Evolutionary conservation across 116 monocot genomes (phyloP).

Genomic region (Posidonia oceanica): DNA sequence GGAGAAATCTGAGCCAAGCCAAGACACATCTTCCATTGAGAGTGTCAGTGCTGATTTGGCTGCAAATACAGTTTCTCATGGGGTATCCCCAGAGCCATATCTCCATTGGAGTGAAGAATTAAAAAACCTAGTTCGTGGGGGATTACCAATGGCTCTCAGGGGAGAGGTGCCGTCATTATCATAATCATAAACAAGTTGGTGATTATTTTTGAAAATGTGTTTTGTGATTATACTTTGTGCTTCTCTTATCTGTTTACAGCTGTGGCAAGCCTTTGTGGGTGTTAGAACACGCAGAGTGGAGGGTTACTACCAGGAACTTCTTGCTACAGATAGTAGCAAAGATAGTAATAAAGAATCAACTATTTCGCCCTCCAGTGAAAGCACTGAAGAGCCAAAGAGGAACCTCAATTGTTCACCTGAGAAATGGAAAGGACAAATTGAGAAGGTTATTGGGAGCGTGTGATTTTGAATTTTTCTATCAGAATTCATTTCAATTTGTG

Average conservation of each 20-base stretch:
- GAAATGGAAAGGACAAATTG: slow-evolving; percentile 95
- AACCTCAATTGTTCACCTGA: slow-evolving; percentile 24
- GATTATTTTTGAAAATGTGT: not conserved
- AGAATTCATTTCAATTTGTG: not conserved
- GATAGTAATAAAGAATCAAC: slow-evolving; percentile 13
- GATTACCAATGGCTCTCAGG: slow-evolving; percentile 91
- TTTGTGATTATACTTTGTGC: slow-evolving; percentile 5
- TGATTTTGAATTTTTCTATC: not conserved
- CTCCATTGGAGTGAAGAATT: slow-evolving; percentile 73
- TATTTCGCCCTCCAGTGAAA: slow-evolving; percentile 10
- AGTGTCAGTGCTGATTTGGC: slow-evolving; percentile 17
- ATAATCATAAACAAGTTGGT: slow-evolving; percentile 5
- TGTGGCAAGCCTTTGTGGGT: slow-evolving; percentile 97
- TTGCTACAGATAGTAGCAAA: slow-evolving; percentile 18
- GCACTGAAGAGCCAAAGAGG: slow-evolving; percentile 14
- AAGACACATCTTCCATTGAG: slow-evolving; percentile 38
- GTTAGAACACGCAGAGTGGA: slow-evolving; percentile 39
- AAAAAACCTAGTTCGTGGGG: slow-evolving; percentile 68
- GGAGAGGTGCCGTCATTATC: slow-evolving; percentile 55
- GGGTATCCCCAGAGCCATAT: slow-evolving; percentile 10
- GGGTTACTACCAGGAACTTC: slow-evolving; percentile 62
- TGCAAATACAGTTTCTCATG: not conserved
- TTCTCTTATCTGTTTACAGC: slow-evolving; percentile 21
- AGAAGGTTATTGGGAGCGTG: slow-evolving; percentile 52
- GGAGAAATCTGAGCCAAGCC: slow-evolving; percentile 39